These are phyloP conservation scores for Globisporangium cystogenes DNA, from an alignment of 352 stramenopile species.

Conservation along the genomic window DNA sequence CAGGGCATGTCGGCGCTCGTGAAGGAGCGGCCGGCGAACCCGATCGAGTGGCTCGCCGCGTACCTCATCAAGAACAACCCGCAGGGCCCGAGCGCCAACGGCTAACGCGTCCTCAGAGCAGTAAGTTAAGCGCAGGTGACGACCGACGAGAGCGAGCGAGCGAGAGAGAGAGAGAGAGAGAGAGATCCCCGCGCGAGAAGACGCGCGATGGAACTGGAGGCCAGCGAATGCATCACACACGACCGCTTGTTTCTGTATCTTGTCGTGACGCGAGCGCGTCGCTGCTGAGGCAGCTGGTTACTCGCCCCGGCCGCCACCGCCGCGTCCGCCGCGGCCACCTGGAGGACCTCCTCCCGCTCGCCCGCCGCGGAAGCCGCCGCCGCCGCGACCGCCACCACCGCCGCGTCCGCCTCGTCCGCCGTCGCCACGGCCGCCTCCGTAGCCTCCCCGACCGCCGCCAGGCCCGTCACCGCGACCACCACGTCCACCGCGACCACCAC, in stretches of 20 bases:
- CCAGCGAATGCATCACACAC: background rate
- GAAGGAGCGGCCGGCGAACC: conserved; percentile 96
- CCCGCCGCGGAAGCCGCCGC: conserved; percentile 18
- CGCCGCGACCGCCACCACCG: conserved; percentile 19
- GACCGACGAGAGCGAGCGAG: no score
- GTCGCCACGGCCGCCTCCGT: conserved; percentile 15
- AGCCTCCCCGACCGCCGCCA: background rate
- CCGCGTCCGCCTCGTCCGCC: conserved; percentile 35
- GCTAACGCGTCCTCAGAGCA: conserved; percentile 9
- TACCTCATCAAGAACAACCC: conserved; percentile 98
- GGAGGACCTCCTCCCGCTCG: conserved; percentile 8
- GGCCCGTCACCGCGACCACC: conserved; percentile 21
- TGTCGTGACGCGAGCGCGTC: background rate
- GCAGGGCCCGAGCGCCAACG: conserved; percentile 53
- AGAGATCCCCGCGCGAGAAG: no score
- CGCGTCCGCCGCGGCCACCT: conserved; percentile 23
- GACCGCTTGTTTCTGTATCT: background rate
- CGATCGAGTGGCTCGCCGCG: conserved; percentile 95
- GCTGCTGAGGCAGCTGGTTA: background rate
- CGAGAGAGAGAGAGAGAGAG: background rate
- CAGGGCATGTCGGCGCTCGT: conserved; percentile 98
- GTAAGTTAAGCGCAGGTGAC: background rate
- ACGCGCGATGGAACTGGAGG: no score
- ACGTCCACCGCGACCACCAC: conserved; percentile 1
- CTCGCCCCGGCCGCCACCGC: conserved; percentile 9